These are phyloP conservation scores for Trematosphaeria pertusa DNA, from an alignment of 2,329 filamentous ascomycete genomes.

Conservation along the genomic window DNA sequence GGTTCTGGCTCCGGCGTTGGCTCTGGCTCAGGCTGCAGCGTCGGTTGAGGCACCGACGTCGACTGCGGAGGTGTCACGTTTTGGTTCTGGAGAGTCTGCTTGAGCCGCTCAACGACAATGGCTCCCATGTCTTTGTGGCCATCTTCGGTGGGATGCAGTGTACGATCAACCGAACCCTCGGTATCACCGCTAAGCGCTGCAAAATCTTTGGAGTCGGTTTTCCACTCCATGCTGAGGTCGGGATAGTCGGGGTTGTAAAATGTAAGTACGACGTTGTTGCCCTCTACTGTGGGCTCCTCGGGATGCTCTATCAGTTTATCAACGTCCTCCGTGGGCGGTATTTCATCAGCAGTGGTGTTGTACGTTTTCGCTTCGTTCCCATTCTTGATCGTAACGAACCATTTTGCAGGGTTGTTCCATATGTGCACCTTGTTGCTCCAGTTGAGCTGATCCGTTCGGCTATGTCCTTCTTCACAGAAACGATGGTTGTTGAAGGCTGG, in stretches of 20 bases:
- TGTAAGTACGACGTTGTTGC: background rate
- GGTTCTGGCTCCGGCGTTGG: no score
- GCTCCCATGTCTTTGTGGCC: background rate
- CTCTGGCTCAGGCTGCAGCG: no score
- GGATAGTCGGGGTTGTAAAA: constrained; percentile 2
- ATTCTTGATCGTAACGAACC: constrained; percentile 5
- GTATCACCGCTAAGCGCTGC: background rate
- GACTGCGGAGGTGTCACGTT: no score
- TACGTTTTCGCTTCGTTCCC: constrained; percentile 3
- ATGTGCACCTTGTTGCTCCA: constrained; percentile 2
- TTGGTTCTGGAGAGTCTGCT: background rate
- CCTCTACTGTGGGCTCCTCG: background rate
- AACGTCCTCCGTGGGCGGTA: constrained; percentile 4
- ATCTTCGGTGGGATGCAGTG: background rate
- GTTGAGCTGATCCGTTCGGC: background rate
- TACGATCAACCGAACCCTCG: background rate
- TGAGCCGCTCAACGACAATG: background rate
- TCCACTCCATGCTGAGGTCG: constrained; percentile 2
- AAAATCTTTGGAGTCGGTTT: background rate
- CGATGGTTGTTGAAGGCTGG: constrained; percentile 15
- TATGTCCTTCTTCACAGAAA: constrained; percentile 13
- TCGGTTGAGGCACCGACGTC: no score
- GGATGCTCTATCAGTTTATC: constrained; percentile 4
- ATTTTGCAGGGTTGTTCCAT: constrained; percentile 9
- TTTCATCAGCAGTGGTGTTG: constrained; percentile 1